These are phyloP conservation scores for Kalmanozyma brasiliensis DNA, from an alignment of 1,284 basidiomycete species.

Conservation along the genomic window DNA sequence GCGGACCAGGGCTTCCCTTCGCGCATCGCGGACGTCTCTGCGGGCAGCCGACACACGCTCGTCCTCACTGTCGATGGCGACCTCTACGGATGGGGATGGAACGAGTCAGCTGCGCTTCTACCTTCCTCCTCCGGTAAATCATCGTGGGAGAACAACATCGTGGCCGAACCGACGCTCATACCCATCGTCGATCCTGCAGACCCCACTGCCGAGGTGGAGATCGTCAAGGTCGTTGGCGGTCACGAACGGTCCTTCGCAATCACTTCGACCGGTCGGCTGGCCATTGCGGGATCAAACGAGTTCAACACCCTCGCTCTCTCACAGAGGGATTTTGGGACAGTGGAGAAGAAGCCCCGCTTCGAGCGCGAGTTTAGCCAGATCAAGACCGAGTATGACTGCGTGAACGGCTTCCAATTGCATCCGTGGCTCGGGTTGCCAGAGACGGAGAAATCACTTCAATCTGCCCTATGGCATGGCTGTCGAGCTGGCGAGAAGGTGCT, in stretches of 20 bases:
- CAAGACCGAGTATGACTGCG: constrained; percentile 22
- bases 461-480: no score
- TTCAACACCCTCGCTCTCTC: constrained; percentile 10
- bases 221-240: constrained; percentile 2
- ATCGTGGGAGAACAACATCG: constrained; percentile 9
- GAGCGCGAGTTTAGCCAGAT: constrained; percentile 34
- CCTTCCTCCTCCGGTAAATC: not conserved
- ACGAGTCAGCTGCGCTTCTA: constrained; percentile 17
- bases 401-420: constrained; percentile 23
- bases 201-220: not conserved
- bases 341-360: constrained; percentile 9
- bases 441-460: no score
- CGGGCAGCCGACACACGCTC: constrained; percentile 24
- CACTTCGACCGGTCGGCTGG: not conserved
- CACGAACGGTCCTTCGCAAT: constrained; percentile 12
- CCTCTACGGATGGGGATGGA: constrained; percentile 48
- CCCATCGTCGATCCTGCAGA: not conserved
- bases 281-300: constrained; percentile 21
- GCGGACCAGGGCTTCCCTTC: constrained; percentile 16
- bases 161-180: constrained; percentile 15
- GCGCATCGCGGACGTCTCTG: constrained; percentile 1
- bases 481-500: constrained; percentile 1
- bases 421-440: not conserved
- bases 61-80: constrained; percentile 19
- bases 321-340: not conserved